phyloP scores from a whole-genome alignment of 1,284 basidiomycete species.

The Austroboletus niveus region DNA sequence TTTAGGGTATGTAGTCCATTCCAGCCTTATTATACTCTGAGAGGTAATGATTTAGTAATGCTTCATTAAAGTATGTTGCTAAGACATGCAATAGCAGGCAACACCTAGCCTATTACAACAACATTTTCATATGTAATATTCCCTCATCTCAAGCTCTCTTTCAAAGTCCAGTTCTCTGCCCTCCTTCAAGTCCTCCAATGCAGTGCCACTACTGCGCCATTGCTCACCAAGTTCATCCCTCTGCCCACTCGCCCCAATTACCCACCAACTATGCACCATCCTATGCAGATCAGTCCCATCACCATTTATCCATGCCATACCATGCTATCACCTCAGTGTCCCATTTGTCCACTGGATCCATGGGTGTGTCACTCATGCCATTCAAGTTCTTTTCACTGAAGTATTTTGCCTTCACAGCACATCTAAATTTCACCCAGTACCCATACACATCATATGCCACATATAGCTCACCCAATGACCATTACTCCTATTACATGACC shows the following conservation, averaged over 20 bases:
- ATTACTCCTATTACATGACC: slow-evolving; percentile 26
- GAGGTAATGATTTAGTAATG: slow-evolving; percentile 39
- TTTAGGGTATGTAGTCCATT: slow-evolving; percentile 27
- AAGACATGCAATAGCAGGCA: slow-evolving; percentile 37
- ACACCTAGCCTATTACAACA: slow-evolving; percentile 34
- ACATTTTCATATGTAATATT: slow-evolving; percentile 35
- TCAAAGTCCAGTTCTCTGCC: slow-evolving; percentile 8
- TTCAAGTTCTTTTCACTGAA: slow-evolving; percentile 9
- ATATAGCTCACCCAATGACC: slow-evolving; percentile 22
- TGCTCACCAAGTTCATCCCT: slow-evolving; percentile 15
- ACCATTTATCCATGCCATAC: slow-evolving; percentile 25
- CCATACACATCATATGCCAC: slow-evolving; percentile 24
- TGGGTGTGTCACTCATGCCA: slow-evolving; percentile 23
- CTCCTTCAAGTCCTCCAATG: slow-evolving; percentile 15
- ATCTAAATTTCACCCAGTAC: slow-evolving; percentile 18
- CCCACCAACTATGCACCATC: slow-evolving; percentile 17
- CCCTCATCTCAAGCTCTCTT: slow-evolving; percentile 7
- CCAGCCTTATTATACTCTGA: slow-evolving; percentile 31
- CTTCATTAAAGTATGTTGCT: slow-evolving; percentile 38
- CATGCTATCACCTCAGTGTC: slow-evolving; percentile 22
- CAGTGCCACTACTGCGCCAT: slow-evolving; percentile 29
- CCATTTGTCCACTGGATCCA: slow-evolving; percentile 19
- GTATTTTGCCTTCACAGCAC: slow-evolving; percentile 15
- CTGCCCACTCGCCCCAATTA: slow-evolving; percentile 18
- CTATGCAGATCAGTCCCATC: slow-evolving; percentile 28